These are phyloP conservation scores for Neoscytalidium dimidiatum DNA, from an alignment of 2,329 filamentous ascomycete genomes.

Conservation along the genomic window DNA sequence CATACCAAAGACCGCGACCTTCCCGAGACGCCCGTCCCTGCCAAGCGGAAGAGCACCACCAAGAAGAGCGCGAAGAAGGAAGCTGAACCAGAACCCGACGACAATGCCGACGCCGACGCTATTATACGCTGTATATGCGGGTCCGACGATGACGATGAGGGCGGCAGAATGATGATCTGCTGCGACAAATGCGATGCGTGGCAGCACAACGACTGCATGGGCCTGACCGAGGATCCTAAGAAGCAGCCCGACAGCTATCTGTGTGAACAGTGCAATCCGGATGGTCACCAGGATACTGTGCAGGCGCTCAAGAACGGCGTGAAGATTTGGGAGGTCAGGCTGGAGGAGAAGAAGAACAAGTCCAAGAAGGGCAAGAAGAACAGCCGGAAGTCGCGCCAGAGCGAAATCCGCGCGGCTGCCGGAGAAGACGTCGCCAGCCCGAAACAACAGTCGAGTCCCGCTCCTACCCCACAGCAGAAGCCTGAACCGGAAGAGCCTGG, in stretches of 20 bases:
- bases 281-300: conserved; percentile 79
- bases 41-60: conserved; percentile 50
- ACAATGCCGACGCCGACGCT: conserved; percentile 61
- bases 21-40: conserved; percentile 36
- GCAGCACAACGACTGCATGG: conserved; percentile 98
- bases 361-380: conserved; percentile 61
- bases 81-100: conserved; percentile 55
- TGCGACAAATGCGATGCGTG: conserved; percentile 91
- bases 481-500: conserved; percentile 23
- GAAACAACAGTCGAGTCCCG: conserved; percentile 24
- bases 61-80: conserved; percentile 48
- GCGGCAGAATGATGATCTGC: conserved; percentile 89
- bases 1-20: conserved; percentile 82
- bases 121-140: conserved; percentile 94
- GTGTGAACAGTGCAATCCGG: conserved; percentile 85
- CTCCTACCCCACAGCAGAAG: conserved; percentile 20
- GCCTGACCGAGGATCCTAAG: conserved; percentile 67
- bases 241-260: conserved; percentile 67
- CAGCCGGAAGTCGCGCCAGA: conserved; percentile 63
- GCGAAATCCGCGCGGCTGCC: conserved; percentile 58
- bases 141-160: conserved; percentile 80
- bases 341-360: conserved; percentile 60
- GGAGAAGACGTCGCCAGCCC: conserved; percentile 39
- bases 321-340: conserved; percentile 75
- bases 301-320: conserved; percentile 78